Evolutionary conservation across 148 eudicot species (phyloP).

Genomic region (Diospyros kaki): DNA sequence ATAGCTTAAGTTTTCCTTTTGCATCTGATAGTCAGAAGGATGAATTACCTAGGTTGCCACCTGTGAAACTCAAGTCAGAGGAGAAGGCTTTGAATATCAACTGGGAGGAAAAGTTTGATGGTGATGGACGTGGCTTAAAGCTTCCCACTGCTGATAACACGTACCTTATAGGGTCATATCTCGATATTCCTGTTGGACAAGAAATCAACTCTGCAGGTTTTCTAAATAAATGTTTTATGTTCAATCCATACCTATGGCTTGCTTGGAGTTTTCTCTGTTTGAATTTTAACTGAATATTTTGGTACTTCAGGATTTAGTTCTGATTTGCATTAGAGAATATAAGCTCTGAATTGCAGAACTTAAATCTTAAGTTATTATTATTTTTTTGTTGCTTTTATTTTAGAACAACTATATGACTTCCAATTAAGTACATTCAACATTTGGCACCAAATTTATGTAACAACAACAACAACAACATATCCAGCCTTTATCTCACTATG

Average conservation of each 20-base stretch:
- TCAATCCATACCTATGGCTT: not conserved
- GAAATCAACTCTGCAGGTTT: slow-evolving; percentile 77
- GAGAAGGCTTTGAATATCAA: slow-evolving; percentile 51
- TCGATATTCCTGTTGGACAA: slow-evolving; percentile 96
- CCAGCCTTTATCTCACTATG: no score
- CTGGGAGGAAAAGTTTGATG: slow-evolving; percentile 80
- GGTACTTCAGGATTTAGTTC: not conserved
- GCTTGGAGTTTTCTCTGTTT: not conserved
- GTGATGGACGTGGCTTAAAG: slow-evolving; percentile 63
- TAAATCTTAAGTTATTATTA: no score
- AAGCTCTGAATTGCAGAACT: not conserved
- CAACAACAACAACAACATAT: no score
- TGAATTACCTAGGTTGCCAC: slow-evolving; percentile 88
- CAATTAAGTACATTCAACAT: not conserved
- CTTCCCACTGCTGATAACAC: slow-evolving; percentile 48
- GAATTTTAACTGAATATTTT: not conserved
- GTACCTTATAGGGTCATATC: slow-evolving; percentile 80
- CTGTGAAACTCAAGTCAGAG: slow-evolving; percentile 85
- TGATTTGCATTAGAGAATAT: no score
- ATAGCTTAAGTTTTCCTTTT: slow-evolving; percentile 44
- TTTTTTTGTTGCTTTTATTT: no score
- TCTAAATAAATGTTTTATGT: slow-evolving; percentile 6
- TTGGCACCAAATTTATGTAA: not conserved
- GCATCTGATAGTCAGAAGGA: slow-evolving; percentile 62
- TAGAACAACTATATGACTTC: no score